phyloP scores from a whole-genome alignment of 805 yeast genomes.

The Starmerella apis region DNA sequence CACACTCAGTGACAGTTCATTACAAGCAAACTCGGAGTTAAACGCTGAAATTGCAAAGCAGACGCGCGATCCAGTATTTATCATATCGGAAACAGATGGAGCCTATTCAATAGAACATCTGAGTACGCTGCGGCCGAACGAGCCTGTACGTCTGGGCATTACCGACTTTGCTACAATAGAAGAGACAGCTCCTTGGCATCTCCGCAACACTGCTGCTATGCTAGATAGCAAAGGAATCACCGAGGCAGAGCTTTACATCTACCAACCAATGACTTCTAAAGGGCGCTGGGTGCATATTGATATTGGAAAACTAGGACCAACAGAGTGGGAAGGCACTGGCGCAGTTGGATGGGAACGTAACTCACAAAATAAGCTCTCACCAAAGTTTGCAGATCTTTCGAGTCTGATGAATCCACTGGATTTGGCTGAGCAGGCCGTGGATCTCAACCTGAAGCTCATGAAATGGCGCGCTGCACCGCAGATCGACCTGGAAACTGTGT shows the following conservation, averaged over 20 bases:
- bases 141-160: conserved; percentile 13
- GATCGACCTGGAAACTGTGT: conserved; percentile 56
- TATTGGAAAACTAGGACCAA: conserved; percentile 17
- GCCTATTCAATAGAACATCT: background rate
- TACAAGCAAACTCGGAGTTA: background rate
- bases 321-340: conserved; percentile 29
- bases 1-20: background rate
- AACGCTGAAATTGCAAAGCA: conserved; percentile 3
- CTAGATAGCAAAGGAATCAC: conserved; percentile 34
- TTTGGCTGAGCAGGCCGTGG: conserved; percentile 85
- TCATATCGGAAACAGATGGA: conserved; percentile 3
- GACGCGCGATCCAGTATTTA: conserved; percentile 10
- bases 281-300: conserved; percentile 26
- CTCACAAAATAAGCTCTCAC: conserved; percentile 55
- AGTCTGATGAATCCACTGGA: conserved; percentile 68
- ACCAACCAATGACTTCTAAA: conserved; percentile 19
- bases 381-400: conserved; percentile 75
- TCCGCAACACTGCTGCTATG: conserved; percentile 49
- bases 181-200: conserved; percentile 36
- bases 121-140: background rate
- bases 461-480: conserved; percentile 91
- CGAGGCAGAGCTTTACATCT: conserved; percentile 35
- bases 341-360: conserved; percentile 89
- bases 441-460: conserved; percentile 82
- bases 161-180: conserved; percentile 31